Evolutionary conservation across 108 stramenopile genomes (phyloP).

Genomic region (Nitzschia sp.): DNA sequence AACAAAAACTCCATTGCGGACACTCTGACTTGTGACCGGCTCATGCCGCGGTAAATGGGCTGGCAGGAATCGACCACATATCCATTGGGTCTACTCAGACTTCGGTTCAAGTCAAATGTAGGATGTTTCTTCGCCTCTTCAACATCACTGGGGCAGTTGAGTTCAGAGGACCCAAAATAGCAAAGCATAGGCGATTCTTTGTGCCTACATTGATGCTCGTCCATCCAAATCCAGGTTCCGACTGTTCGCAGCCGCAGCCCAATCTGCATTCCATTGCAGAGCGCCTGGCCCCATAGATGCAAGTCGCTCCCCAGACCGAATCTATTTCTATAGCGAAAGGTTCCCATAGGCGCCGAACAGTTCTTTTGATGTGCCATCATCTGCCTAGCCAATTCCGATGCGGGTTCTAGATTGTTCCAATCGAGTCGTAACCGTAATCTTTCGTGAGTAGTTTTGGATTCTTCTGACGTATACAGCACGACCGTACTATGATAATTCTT

Average conservation of each 20-base stretch:
- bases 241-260: slow-evolving; percentile 31
- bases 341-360: slow-evolving; percentile 32
- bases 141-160: slow-evolving; percentile 41
- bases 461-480: not conserved
- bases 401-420: slow-evolving; percentile 44
- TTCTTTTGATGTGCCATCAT: slow-evolving; percentile 39
- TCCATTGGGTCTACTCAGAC: slow-evolving; percentile 13
- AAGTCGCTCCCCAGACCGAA: slow-evolving; percentile 60
- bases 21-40: not conserved
- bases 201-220: slow-evolving; percentile 8
- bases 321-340: slow-evolving; percentile 39
- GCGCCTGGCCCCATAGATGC: slow-evolving; percentile 47
- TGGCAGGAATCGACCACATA: not conserved
- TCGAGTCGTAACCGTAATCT: slow-evolving; percentile 38
- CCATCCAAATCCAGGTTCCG: slow-evolving; percentile 46
- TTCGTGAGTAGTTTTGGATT: not conserved
- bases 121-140: slow-evolving; percentile 8
- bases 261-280: slow-evolving; percentile 44
- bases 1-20: slow-evolving; percentile 46
- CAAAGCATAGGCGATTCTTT: slow-evolving; percentile 41
- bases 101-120: slow-evolving; percentile 1
- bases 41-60: not conserved
- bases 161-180: slow-evolving; percentile 53
- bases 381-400: slow-evolving; percentile 16
- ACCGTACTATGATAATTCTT: no score